phyloP scores from a whole-genome alignment of 169 alveolate species.

The Cryptosporidium xiaoi region DNA sequence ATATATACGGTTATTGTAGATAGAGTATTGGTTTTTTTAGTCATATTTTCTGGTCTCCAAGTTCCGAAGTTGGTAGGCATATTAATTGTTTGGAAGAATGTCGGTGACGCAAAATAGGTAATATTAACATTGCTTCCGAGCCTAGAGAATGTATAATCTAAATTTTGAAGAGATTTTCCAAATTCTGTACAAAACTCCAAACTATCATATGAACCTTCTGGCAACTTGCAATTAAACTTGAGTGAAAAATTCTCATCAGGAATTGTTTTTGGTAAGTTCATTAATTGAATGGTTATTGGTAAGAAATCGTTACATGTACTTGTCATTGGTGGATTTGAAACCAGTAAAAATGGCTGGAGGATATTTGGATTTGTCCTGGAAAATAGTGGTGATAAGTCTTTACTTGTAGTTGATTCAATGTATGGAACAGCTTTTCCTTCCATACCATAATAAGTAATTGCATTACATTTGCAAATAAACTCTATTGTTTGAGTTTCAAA shows the following conservation, averaged over 20 bases:
- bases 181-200: conserved; percentile 34
- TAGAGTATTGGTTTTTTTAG: background rate
- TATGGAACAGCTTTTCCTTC: conserved; percentile 17
- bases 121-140: conserved; percentile 3
- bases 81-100: background rate
- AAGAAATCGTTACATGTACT: conserved; percentile 25
- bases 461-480: conserved; percentile 41
- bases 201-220: conserved; percentile 15
- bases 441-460: conserved; percentile 63
- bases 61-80: conserved; percentile 4
- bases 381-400: conserved; percentile 15
- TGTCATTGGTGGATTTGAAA: conserved; percentile 28
- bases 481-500: conserved; percentile 50
- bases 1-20: conserved; percentile 23
- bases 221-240: conserved; percentile 35
- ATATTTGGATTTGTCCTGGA: conserved; percentile 47
- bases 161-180: background rate
- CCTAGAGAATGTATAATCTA: conserved; percentile 47
- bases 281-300: conserved; percentile 31
- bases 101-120: conserved; percentile 37
- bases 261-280: conserved; percentile 22
- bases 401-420: background rate
- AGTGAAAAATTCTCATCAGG: conserved; percentile 19
- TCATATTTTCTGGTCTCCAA: conserved; percentile 38
- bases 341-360: conserved; percentile 50